phyloP scores from a whole-genome alignment of 352 stramenopile genomes.

The Peronospora destructor region DNA sequence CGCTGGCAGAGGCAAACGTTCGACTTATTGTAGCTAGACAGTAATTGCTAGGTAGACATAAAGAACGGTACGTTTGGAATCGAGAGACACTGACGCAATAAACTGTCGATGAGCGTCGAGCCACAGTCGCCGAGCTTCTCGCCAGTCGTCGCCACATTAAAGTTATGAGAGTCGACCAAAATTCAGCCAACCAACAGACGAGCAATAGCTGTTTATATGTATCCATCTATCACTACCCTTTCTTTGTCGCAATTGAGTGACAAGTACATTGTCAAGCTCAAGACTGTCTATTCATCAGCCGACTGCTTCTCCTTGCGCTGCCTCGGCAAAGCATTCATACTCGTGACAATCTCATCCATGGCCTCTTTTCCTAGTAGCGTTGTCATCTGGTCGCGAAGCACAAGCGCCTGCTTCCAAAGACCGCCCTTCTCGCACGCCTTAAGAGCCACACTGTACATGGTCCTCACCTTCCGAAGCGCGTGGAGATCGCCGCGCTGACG shows the following conservation, averaged over 20 bases:
- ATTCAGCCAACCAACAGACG: conserved; percentile 14
- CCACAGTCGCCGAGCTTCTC: conserved; percentile 4
- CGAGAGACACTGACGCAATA: conserved; percentile 1
- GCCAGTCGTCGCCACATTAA: conserved; percentile 18
- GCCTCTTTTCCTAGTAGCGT: conserved; percentile 34
- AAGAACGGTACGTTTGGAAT: background rate
- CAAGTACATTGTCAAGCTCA: background rate
- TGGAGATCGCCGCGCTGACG: conserved; percentile 21
- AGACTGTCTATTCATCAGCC: conserved; percentile 5
- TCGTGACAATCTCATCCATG: conserved; percentile 25
- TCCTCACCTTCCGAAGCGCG: conserved; percentile 40
- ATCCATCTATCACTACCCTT: conserved; percentile 6
- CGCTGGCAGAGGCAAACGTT: conserved; percentile 9
- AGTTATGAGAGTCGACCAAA: background rate
- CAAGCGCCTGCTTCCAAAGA: conserved; percentile 54
- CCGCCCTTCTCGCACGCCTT: conserved; percentile 43
- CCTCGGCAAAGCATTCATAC: conserved; percentile 6
- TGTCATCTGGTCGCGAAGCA: conserved; percentile 40
- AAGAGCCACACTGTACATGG: conserved; percentile 51
- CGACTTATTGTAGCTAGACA: background rate
- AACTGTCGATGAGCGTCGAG: background rate
- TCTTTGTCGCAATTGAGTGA: background rate
- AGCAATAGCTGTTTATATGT: conserved; percentile 6
- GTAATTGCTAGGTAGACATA: background rate
- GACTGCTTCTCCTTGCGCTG: conserved; percentile 24